phyloP scores from a whole-genome alignment of 2,329 filamentous ascomycete genomes.

The Epichloe bromicola region DNA sequence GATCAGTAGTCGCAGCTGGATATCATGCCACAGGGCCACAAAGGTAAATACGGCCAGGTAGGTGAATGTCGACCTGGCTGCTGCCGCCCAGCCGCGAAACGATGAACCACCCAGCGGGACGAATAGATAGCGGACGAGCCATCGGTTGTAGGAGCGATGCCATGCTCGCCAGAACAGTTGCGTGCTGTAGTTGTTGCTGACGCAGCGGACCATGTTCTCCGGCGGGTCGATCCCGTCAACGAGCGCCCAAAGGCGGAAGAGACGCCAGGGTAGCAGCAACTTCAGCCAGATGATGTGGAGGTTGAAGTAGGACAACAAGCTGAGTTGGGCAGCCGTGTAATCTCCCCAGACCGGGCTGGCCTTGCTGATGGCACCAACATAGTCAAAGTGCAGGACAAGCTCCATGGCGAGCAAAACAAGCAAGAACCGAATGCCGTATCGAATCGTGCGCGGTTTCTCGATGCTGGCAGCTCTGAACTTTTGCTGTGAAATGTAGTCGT shows the following conservation, averaged over 20 bases:
- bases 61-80: slow-evolving; percentile 53
- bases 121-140: slow-evolving; percentile 88
- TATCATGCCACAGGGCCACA: slow-evolving; percentile 96
- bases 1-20: slow-evolving; percentile 75
- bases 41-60: slow-evolving; percentile 87
- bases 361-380: slow-evolving; percentile 85
- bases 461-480: slow-evolving; percentile 63
- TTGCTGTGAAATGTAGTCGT: slow-evolving; percentile 86
- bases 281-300: slow-evolving; percentile 97
- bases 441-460: slow-evolving; percentile 53
- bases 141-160: slow-evolving; percentile 92
- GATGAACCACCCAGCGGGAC: slow-evolving; percentile 70
- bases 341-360: slow-evolving; percentile 63
- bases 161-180: slow-evolving; percentile 90
- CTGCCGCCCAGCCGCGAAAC: slow-evolving; percentile 30
- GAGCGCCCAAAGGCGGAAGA: slow-evolving; percentile 94
- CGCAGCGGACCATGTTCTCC: slow-evolving; percentile 96
- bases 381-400: slow-evolving; percentile 79
- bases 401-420: slow-evolving; percentile 81
- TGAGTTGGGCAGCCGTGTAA: slow-evolving; percentile 79
- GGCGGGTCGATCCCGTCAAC: slow-evolving; percentile 86
- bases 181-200: slow-evolving; percentile 86
- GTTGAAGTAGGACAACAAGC: slow-evolving; percentile 88
- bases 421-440: slow-evolving; percentile 74
- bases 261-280: slow-evolving; percentile 89